Percentiles rank a stretch among this genome's conserved stretches.
Evolutionary conservation across 371 early-diverging fungal genomes (phyloP).

Genomic region (Mycotypha africana): DNA sequence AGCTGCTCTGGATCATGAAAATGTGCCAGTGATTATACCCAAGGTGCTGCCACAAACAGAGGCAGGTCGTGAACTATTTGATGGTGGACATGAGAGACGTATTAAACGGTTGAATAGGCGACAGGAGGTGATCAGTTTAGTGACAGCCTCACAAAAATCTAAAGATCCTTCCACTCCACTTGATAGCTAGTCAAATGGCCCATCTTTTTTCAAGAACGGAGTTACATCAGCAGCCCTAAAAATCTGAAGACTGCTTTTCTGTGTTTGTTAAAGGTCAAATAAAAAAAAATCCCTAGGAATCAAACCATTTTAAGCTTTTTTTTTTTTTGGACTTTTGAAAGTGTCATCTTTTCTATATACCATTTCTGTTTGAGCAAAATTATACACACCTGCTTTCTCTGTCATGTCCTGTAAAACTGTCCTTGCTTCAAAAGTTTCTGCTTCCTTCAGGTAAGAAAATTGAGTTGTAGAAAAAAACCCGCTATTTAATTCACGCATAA

Average conservation of each 20-base stretch:
- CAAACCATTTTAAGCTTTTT: too few relatives aligned
- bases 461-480: neutral
- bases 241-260: neutral
- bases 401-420: conserved; percentile 58
- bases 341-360: too few relatives aligned
- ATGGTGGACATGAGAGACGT: conserved; percentile 40
- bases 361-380: too few relatives aligned
- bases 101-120: conserved; percentile 37
- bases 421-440: conserved; percentile 57
- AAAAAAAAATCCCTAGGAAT: too few relatives aligned
- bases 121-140: conserved; percentile 28
- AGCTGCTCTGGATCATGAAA: conserved; percentile 42
- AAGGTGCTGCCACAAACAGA: conserved; percentile 36
- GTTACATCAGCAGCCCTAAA: too few relatives aligned
- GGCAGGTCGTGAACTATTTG: conserved; percentile 31
- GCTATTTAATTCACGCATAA: neutral
- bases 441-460: conserved; percentile 52
- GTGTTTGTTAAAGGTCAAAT: too few relatives aligned
- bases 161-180: too few relatives aligned
- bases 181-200: too few relatives aligned
- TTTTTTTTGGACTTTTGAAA: too few relatives aligned
- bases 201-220: too few relatives aligned
- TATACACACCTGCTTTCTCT: too few relatives aligned
- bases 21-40: conserved; percentile 43
- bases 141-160: conserved; percentile 3